Percentiles rank a stretch among this genome's conserved stretches.
Evolutionary conservation across 768 basidiomycete genomes (phyloP).

Genomic region (Collybiopsis luxurians): DNA sequence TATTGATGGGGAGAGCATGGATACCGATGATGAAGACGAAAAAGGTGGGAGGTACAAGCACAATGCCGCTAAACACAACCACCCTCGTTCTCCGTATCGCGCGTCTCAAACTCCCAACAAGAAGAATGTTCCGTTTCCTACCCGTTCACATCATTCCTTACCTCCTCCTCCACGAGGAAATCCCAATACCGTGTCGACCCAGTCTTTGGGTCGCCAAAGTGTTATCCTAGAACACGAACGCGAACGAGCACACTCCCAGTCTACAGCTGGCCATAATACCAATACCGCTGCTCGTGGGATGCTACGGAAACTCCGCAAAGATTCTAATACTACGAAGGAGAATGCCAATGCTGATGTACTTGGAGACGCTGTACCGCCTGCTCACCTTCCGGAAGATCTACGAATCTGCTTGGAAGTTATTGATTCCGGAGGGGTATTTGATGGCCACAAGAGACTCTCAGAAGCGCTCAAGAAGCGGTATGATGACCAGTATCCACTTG

Average conservation of each 20-base stretch:
- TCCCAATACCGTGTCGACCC: constrained; percentile 56
- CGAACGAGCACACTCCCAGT: constrained; percentile 50
- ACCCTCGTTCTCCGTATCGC: constrained; percentile 79
- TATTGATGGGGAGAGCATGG: constrained; percentile 68
- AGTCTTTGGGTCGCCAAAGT: constrained; percentile 74
- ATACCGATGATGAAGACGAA: constrained; percentile 73
- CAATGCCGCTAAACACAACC: constrained; percentile 51
- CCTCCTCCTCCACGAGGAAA: constrained; percentile 61
- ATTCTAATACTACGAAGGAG: not conserved
- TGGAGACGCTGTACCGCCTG: constrained; percentile 61
- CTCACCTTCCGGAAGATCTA: constrained; percentile 85
- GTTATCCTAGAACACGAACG: constrained; percentile 46
- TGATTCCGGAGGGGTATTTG: constrained; percentile 80
- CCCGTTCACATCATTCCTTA: constrained; percentile 76
- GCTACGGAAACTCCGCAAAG: constrained; percentile 61
- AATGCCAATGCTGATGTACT: constrained; percentile 45
- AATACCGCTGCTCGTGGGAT: constrained; percentile 39
- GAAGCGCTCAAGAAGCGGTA: constrained; percentile 87
- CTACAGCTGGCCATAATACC: constrained; percentile 28
- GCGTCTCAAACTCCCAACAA: constrained; percentile 37
- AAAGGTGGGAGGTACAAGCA: constrained; percentile 20
- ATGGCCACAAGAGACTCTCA: constrained; percentile 84
- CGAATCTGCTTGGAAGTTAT: constrained; percentile 84
- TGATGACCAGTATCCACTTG: constrained; percentile 93
- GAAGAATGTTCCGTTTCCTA: constrained; percentile 67